These are phyloP conservation scores for Zhuliangozyma blackwelliae DNA, from an alignment of 1,139 yeast species.

Conservation along the genomic window DNA sequence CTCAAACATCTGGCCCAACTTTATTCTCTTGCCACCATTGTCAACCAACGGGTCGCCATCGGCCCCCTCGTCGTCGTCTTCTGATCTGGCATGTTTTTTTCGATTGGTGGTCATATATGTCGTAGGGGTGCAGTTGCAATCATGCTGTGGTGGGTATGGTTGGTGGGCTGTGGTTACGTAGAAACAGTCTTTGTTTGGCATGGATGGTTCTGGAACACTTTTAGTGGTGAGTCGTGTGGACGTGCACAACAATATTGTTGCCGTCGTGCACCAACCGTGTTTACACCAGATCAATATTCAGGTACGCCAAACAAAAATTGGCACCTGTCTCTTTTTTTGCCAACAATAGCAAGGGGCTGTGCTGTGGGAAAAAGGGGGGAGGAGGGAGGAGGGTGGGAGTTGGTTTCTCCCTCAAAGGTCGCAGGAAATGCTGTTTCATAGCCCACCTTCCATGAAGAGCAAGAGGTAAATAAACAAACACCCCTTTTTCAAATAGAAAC, in stretches of 20 bases:
- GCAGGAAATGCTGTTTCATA: too few relatives aligned
- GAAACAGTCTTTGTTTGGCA: background rate
- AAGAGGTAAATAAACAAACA: too few relatives aligned
- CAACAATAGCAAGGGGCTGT: too few relatives aligned
- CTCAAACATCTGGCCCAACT: slow-evolving; percentile 12
- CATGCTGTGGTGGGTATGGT: background rate
- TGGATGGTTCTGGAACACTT: slow-evolving; percentile 1
- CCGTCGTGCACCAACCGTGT: slow-evolving; percentile 1
- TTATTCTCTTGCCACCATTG: slow-evolving; percentile 10
- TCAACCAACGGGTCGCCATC: slow-evolving; percentile 4
- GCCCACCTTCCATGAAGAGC: too few relatives aligned
- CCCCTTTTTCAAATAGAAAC: too few relatives aligned
- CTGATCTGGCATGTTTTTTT: slow-evolving; percentile 7
- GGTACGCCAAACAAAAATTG: too few relatives aligned
- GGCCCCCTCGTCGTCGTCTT: slow-evolving; percentile 8
- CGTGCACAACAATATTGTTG: too few relatives aligned
- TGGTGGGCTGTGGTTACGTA: background rate
- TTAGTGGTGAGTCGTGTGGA: too few relatives aligned
- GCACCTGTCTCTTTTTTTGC: too few relatives aligned
- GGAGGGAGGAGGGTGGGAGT: too few relatives aligned
- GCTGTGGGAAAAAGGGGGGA: too few relatives aligned
- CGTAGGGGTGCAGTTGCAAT: background rate
- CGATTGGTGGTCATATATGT: background rate
- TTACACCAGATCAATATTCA: background rate
- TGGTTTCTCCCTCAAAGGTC: too few relatives aligned